Conservation (phyloP, 108 stramenopile genomes). For the Discostella pseudostelligera region DNA sequence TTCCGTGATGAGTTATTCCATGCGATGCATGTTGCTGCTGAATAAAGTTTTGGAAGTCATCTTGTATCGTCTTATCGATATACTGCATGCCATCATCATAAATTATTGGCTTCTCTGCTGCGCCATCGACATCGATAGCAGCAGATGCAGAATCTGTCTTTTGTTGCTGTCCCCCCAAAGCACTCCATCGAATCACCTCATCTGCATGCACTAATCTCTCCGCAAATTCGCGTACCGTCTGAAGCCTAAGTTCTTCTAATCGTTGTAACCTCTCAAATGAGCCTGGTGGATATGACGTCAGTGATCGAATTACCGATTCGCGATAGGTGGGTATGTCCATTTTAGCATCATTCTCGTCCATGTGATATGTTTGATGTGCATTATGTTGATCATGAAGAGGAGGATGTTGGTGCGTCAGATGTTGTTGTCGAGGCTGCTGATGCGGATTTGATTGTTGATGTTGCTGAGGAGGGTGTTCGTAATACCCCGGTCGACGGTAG, state of each 20-base stretch:
- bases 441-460: conserved; percentile 4
- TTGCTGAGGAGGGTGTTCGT: conserved; percentile 10
- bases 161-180: conserved; percentile 10
- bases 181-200: conserved; percentile 32
- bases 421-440: conserved; percentile 23
- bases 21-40: conserved; percentile 35
- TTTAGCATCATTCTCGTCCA: neutral
- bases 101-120: too few species aligned
- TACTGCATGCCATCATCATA: conserved; percentile 14
- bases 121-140: too few species aligned
- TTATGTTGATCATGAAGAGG: neutral
- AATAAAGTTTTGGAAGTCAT: conserved; percentile 28
- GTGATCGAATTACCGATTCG: conserved; percentile 49
- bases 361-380: neutral
- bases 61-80: conserved; percentile 29
- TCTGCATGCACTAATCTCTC: conserved; percentile 43
- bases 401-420: conserved; percentile 25
- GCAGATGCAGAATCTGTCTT: too few species aligned
- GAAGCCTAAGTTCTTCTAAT: conserved; percentile 69
- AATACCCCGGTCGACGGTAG: conserved; percentile 52
- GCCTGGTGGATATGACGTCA: conserved; percentile 79
- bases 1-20: conserved; percentile 2
- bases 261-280: conserved; percentile 57
- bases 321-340: conserved; percentile 32
- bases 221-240: conserved; percentile 62